Percentiles rank a stretch among this genome's conserved stretches.
These are phyloP conservation scores for Rhodomyrtus psidioides DNA, from an alignment of 441 rosid species.

Conservation along the genomic window DNA sequence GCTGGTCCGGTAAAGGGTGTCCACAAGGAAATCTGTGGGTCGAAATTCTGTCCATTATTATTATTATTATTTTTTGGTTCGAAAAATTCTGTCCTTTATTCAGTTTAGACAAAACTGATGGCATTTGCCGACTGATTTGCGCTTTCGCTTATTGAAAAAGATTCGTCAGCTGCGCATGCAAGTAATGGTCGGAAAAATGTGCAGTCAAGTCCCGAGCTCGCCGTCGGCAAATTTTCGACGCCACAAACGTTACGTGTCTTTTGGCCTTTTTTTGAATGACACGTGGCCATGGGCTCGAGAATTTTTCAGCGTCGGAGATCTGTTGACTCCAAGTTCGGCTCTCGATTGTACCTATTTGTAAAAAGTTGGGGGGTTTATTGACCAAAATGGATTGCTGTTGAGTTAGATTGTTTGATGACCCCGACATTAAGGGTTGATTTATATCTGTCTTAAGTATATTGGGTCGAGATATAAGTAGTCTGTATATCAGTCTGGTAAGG, in stretches of 20 bases:
- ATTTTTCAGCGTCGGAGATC: fast-evolving
- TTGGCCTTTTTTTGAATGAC: background rate
- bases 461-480: background rate
- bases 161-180: background rate
- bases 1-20: background rate
- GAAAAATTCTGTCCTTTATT: background rate
- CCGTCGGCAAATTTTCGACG: background rate
- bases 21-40: background rate
- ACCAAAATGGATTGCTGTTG: background rate
- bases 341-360: fast-evolving
- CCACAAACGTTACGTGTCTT: fast-evolving
- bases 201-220: fast-evolving
- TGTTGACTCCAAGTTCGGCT: fast-evolving
- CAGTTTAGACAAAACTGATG: background rate
- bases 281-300: fast-evolving
- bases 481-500: fast-evolving
- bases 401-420: background rate
- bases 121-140: background rate
- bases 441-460: background rate
- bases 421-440: background rate
- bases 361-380: background rate
- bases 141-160: background rate
- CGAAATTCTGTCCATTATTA: no score
- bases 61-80: no score
- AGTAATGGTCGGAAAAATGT: background rate